phyloP scores from a whole-genome alignment of 139 green algal genomes.

The Chlamydomonas sphaeroides region DNA sequence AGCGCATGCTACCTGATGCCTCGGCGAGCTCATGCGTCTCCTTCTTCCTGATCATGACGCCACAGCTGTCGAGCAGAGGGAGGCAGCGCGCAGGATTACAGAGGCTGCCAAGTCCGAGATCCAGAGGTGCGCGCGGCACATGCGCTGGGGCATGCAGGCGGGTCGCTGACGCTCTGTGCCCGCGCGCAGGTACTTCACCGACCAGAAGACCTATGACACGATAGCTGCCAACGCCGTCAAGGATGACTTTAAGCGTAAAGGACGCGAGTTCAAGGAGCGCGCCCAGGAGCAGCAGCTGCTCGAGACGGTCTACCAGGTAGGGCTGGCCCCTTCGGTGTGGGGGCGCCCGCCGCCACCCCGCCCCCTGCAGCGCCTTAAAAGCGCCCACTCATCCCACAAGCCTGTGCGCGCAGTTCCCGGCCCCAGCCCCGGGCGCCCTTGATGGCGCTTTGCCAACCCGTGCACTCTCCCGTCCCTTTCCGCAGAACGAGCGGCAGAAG shows the following conservation, averaged over 20 bases:
- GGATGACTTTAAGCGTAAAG: conserved; percentile 63
- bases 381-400: no score
- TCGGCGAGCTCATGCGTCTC: no score
- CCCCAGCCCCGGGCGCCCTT: background rate
- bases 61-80: conserved; percentile 60
- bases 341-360: no score
- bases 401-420: no score
- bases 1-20: no score
- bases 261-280: conserved; percentile 59
- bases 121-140: conserved; percentile 45
- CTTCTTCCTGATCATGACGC: background rate
- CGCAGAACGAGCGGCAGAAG: conserved; percentile 51
- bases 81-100: conserved; percentile 51
- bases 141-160: background rate
- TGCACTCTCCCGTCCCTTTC: background rate
- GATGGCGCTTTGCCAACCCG: no score
- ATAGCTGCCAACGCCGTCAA: conserved; percentile 47
- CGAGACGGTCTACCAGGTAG: conserved; percentile 67
- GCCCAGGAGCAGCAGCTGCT: conserved; percentile 58
- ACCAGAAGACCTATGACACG: conserved; percentile 55
- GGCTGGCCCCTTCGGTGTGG: no score
- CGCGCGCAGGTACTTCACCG: conserved; percentile 66
- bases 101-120: conserved; percentile 53
- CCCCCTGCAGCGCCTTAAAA: no score
- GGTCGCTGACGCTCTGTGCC: background rate